phyloP scores from a whole-genome alignment of 192 early-diverging fungal genomes.

The Podila epigama region DNA sequence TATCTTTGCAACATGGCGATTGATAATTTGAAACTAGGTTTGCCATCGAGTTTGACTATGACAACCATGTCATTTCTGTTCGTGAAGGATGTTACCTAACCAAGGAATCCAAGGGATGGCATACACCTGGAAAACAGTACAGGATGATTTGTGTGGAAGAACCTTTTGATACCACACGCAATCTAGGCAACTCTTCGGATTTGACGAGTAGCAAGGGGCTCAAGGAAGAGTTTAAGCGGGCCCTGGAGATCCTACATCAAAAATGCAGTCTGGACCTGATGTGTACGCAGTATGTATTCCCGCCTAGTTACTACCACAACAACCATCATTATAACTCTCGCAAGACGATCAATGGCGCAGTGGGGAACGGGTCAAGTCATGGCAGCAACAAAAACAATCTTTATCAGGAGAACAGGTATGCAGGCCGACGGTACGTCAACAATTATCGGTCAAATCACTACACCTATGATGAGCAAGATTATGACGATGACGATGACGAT shows the following conservation, averaged over 20 bases:
- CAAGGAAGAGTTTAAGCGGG: conserved; percentile 82
- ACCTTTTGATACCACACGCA: conserved; percentile 87
- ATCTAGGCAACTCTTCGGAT: conserved; percentile 93
- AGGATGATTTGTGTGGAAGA: conserved; percentile 90
- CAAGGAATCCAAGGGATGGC: conserved; percentile 92
- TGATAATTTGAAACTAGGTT: conserved; percentile 44
- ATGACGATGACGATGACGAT: conserved; percentile 8
- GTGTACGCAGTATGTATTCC: conserved; percentile 63
- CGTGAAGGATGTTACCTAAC: conserved; percentile 79
- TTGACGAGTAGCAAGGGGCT: conserved; percentile 78
- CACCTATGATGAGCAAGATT: conserved; percentile 33
- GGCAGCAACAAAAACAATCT: conserved; percentile 7
- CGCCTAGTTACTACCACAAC: conserved; percentile 26
- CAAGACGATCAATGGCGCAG: no score
- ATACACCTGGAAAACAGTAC: conserved; percentile 68
- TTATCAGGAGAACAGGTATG: neutral
- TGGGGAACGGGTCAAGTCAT: neutral
- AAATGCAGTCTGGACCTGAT: conserved; percentile 51
- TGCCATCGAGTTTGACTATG: conserved; percentile 88
- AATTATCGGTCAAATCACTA: conserved; percentile 20
- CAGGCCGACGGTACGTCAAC: conserved; percentile 10
- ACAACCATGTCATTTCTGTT: conserved; percentile 78
- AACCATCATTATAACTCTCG: neutral
- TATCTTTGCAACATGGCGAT: conserved; percentile 69
- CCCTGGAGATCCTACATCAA: conserved; percentile 63